Evolutionary conservation across 2,329 filamentous ascomycete species (phyloP), one percentile per base, ranked within the genome.

Genomic region (Sclerotinia trifoliorum): DNA sequence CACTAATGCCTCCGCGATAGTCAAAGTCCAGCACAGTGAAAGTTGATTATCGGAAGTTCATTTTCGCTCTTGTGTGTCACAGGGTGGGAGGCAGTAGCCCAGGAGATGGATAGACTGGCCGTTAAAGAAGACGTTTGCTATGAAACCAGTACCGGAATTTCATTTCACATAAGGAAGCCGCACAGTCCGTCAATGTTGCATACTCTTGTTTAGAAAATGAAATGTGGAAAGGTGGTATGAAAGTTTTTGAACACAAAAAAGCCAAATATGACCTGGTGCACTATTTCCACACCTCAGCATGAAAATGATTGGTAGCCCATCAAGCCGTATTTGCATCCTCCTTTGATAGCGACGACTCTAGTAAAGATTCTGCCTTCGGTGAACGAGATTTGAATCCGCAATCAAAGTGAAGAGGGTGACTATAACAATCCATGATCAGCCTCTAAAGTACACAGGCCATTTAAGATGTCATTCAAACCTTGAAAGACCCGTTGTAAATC

Each of bases 401-500:
- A 11, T 52, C 54, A n/a, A 66, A 61, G 39, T 29, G 35, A 13
- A 35, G 29, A 39, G 42, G 52, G 42, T 66, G 64, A 24, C 52
- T 66, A 24, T 7, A 46, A 21, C 7, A 17, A 42, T 29, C 4
- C 54, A n/a, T n/a, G 26, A 46, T 13, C 24, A 21, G 4, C 17
- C 39, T 55, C 61, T 11, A 17, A 65, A 29, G 21, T 13, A n/a
- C 17, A 55, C 26, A 15, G 4, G 10, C 2, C 5, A 15, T 24
- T 11, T 7, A 51, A n/a, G 1, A n/a, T 11, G 17, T 26, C 1
- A 13, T 79, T 10, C 68, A 65, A 71, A 72, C 72, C 71, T 72
- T 0, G 73, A 67, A 8, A 73, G 51, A 35, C 71, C 73, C 19
- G 56, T 67, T 0, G 68, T 72, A 72, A 73, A 74, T 60, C 42